Percentiles rank a stretch among this genome's conserved stretches.
phyloP scores from a whole-genome alignment of 2,329 filamentous ascomycete genomes.

The Sporothrix pseudoabietina region DNA sequence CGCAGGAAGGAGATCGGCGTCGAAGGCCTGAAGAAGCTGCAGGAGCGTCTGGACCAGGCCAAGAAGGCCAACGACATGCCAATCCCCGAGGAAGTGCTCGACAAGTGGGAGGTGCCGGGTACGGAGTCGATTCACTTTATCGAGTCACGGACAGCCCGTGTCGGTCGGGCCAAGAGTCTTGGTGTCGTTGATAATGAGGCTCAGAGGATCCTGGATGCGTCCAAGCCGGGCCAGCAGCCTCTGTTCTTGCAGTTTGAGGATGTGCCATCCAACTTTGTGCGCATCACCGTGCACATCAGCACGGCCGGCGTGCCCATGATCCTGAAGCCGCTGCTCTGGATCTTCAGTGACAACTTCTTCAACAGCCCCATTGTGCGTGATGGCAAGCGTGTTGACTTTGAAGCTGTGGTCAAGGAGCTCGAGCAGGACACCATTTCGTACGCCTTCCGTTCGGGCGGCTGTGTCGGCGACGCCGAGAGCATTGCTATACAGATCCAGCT shows the following conservation, averaged over 20 bases:
- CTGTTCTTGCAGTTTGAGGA: slow-evolving; percentile 97
- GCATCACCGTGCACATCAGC: slow-evolving; percentile 77
- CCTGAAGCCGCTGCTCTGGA: slow-evolving; percentile 77
- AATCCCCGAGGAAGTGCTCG: slow-evolving; percentile 80
- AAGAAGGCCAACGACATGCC: slow-evolving; percentile 86
- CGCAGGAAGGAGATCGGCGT: slow-evolving; percentile 78
- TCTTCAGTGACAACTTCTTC: slow-evolving; percentile 94
- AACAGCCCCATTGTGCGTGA: slow-evolving; percentile 80
- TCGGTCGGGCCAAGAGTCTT: slow-evolving; percentile 72
- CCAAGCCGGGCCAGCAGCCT: slow-evolving; percentile 53
- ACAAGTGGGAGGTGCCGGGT: slow-evolving; percentile 77
- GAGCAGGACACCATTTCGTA: slow-evolving; percentile 92
- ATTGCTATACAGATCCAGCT: slow-evolving; percentile 80
- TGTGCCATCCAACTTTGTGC: slow-evolving; percentile 89
- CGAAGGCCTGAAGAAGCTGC: slow-evolving; percentile 76
- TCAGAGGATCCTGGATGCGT: slow-evolving; percentile 74
- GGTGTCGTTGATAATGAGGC: slow-evolving; percentile 68
- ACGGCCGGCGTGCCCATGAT: slow-evolving; percentile 77
- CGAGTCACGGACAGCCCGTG: slow-evolving; percentile 78
- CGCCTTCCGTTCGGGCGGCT: slow-evolving; percentile 66
- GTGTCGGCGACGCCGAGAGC: slow-evolving; percentile 78
- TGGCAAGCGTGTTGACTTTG: slow-evolving; percentile 79
- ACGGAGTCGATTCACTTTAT: slow-evolving; percentile 96
- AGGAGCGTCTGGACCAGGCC: slow-evolving; percentile 74
- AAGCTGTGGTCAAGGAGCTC: slow-evolving; percentile 86